Evolutionary conservation across 306 rosid species (phyloP), one percentile per base, ranked within the genome.

Genomic region (Inga leiocalycina): DNA sequence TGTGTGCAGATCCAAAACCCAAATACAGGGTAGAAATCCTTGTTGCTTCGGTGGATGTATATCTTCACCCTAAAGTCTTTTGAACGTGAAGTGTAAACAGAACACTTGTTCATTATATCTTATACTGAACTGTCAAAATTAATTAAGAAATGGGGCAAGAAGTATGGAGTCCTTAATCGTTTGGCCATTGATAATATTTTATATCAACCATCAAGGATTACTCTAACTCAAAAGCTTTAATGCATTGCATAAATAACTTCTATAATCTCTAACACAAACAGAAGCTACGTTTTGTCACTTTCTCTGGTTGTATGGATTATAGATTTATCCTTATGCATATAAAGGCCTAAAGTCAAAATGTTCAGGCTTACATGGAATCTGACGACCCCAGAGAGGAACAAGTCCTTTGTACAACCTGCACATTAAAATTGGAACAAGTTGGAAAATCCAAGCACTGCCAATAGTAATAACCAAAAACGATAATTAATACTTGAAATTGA

Each of bases 361-460:
- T 72, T 46, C 35, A 54, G 61, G 79, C 98, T 88, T 90, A 92
- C 98, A 94, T 74, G 97, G 97, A 84, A 94, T 86, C 85, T 92
- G 97, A 79, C 98, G 98, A 5, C 97, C 97, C 98, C 98, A 94
- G 1, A 94, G 98, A 77, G 98, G 98, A 84, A 84, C 96, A 70
- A 94, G 64, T 68, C 98, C 97, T 81, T 84, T 92, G 88, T 90
- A 94, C 89, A 94, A 80, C 84, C 98, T 94, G 84, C 76, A 84
- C 62, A 80, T 41, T 62, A 79, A 76, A 75, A 67, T 82, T 62
- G 10, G 62, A 61, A 77, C 48, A 35, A 32, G 44, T 16, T 51
- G 20, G 34, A 82, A 49, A 32, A 59, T 41, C 35, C 11, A 82
- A 19, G 37, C 27, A 13, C 22, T 48, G 17, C 30, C 37, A 70